Evolutionary conservation across 176 grass and related monocot genomes (phyloP), one percentile per base, ranked within the genome.

Genomic region (Carex kokanica): DNA sequence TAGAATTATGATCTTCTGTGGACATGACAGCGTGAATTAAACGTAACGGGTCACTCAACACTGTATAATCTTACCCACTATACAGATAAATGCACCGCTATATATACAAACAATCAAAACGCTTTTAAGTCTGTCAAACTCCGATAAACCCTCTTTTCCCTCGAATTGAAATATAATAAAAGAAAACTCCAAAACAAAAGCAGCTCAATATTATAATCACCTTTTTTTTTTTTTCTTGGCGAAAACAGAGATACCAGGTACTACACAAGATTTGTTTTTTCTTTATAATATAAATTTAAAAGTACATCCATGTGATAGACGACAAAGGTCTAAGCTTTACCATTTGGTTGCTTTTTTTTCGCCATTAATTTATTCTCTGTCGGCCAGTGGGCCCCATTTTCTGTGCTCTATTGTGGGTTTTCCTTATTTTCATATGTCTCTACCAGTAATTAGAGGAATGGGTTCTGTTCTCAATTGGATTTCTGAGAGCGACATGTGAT

Each of bases 311-410:
- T 82, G 80, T 66, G 80, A 53, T 21, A 82, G 80, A 82, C 80
- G 80, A 82, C 80, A 82, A 52, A 68, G 59, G 80, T 82, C 80
- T n/a, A 2, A 24, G 36, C 60, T 82, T 82, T 67, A 67, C 61
- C 61, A 82, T 52, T 67, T 54, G 12, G 80, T 41, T 68, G 61
- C 60, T 82, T 15, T 82, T 82, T 80, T 82, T 82, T 65, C 80
- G 3, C 61, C 80, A 82, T 82, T 67, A 82, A 82, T 68, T 82
- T 82, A 82, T 82, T 67, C 61, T 68, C 5, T 68, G 79, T 82
- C 80, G 61, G 80, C 4, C 6, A 9, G 60, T 18, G 61, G 80
- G 12, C n/a, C 41, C 41, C 57, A 55, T 31, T 56, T 23, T 0
- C 13, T 78, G 73, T 78, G 24, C 41, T 49, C 52, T 38, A n/a